Base-by-base conservation (phyloP, 345 rosid species). In the Dovyalis caffra region DNA sequence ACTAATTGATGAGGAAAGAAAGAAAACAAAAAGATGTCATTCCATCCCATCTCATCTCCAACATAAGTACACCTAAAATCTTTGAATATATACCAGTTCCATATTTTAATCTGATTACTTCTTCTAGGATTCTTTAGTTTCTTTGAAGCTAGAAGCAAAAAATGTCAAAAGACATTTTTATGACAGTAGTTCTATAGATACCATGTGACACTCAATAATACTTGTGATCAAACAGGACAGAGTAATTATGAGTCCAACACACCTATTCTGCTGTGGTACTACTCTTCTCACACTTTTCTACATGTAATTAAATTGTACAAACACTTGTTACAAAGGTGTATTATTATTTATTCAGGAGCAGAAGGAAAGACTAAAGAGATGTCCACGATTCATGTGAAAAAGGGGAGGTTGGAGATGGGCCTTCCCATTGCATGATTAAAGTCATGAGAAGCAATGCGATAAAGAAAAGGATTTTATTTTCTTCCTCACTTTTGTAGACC, bases 351-450 rank as follows among this genome's bases (percentile, higher is more conserved):
- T 53, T 3, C 28, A 2, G 60, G 60, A 53, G 60, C 60, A n/a
- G 21, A 32, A 61, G 45, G 66, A 25, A 66, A 61, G n/a, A n/a
- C n/a, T n/a, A n/a, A n/a, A n/a, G 78, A 65, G 51, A 35, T 56
- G 51, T 37, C 45, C 66, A 72, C 64, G 71, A 72, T 67, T 74
- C 62, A 9, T 56, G 77, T 58, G 83, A 77, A 63, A 77, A 74
- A 69, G 29, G 38, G 14, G 21, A 16, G 60, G 47, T 28, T 26
- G 68, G 73, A 75, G 37, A 78, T 78, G 85, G 85, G 83, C 81
- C 80, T 83, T 64, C 72, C 43, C 70, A 58, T 31, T 40, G 32
- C 66, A 83, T 85, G 80, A 87, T 87, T 87, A 77, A 85, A 85
- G 80, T 68, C 78, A 80, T 77, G 8, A 66, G 58, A 66, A 75